Evolutionary conservation across 202 grass and related monocot genomes (phyloP).

Genomic region (Bolboschoenoplectus hybrid): DNA sequence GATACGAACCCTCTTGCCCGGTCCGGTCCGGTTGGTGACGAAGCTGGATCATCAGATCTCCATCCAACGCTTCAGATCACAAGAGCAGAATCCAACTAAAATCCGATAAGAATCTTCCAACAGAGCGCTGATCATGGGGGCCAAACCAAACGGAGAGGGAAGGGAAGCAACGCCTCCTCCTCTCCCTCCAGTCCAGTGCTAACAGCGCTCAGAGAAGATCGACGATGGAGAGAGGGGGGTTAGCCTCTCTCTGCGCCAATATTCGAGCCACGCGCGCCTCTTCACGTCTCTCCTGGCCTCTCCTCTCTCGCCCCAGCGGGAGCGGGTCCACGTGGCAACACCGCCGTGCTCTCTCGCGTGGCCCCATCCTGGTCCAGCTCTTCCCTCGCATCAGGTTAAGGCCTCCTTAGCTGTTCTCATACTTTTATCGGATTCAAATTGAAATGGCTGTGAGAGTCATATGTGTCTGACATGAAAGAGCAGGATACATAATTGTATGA

Average conservation of each 20-base stretch:
- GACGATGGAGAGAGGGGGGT: conserved; percentile 34
- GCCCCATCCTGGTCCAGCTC: not conserved
- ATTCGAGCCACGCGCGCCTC: conserved; percentile 24
- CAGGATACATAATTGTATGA: not conserved
- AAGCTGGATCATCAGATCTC: not conserved
- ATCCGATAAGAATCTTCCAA: conserved; percentile 9
- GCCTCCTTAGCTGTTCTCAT: not conserved
- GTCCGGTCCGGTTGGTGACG: not conserved
- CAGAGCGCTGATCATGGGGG: conserved; percentile 1
- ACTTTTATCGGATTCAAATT: not conserved
- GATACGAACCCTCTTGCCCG: not conserved
- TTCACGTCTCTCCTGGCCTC: not conserved
- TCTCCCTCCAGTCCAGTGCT: not conserved
- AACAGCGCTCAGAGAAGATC: not conserved
- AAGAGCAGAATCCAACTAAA: not conserved
- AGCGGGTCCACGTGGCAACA: not conserved
- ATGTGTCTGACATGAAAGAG: not conserved
- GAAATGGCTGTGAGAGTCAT: not conserved
- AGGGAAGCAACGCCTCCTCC: not conserved
- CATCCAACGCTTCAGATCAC: not conserved
- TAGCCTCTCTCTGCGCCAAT: conserved; percentile 35
- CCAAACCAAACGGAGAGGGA: not conserved
- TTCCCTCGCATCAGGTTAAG: conserved; percentile 34
- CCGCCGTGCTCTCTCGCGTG: not conserved
- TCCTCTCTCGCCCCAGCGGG: conserved; percentile 3